phyloP scores from a whole-genome alignment of 2,329 filamentous ascomycete species.

The Botrytis galanthina region DNA sequence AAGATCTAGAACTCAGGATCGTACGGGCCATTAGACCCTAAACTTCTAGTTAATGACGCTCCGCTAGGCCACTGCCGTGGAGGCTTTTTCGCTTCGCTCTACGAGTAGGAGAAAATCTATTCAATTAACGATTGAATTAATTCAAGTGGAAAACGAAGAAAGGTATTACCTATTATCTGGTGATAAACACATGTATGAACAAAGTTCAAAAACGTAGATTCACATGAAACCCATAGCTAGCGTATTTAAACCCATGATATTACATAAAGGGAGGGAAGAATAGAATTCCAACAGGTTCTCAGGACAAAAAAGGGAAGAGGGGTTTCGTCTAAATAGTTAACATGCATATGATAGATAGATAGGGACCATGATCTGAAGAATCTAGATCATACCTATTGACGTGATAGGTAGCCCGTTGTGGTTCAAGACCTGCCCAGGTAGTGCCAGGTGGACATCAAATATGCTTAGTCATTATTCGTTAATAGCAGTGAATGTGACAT shows the following conservation, averaged over 20 bases:
- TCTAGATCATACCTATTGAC: not conserved
- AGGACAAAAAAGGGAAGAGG: not conserved
- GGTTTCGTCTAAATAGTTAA: not conserved
- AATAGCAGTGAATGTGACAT: not conserved
- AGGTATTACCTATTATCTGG: not conserved
- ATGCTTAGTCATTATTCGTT: not conserved
- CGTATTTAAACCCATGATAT: not conserved
- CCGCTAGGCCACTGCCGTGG: constrained; percentile 5
- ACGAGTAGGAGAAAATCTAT: not conserved
- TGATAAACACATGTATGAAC: not conserved
- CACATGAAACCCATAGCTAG: not conserved
- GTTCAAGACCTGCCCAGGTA: not conserved
- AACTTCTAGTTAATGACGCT: not conserved
- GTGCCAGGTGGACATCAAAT: not conserved
- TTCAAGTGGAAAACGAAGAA: not conserved
- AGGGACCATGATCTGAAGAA: not conserved
- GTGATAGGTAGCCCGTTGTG: too few species aligned
- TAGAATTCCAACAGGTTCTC: not conserved
- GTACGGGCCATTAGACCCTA: not conserved
- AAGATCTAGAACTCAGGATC: not conserved
- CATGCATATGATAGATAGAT: not conserved
- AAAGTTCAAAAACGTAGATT: not conserved
- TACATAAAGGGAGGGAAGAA: not conserved
- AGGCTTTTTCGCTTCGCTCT: constrained; percentile 3
- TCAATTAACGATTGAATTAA: not conserved